Evolutionary conservation across 257 asterid species (phyloP), one percentile per base, ranked within the genome.

Genomic region (Orobanche coerulescens): DNA sequence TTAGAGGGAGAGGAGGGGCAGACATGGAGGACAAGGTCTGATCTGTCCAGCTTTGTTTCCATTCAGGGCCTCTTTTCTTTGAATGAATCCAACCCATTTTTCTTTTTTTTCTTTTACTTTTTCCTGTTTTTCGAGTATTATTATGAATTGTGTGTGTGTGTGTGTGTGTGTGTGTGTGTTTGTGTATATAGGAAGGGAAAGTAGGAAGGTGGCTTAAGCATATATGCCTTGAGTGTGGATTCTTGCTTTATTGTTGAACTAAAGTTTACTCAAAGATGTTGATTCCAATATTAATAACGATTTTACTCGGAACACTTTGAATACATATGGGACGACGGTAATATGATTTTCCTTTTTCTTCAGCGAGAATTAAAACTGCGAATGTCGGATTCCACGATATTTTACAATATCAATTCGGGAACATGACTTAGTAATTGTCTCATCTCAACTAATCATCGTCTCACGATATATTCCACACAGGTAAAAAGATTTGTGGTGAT

Each of bases 151-250:
- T 33, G 16, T 30, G 31, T 58, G 13, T 19, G 34, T 40, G 7
- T 24, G 30, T 19, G 34, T 40, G 7, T 24, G 30, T 64, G 51
- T 33, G 16, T 30, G 31, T 58, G 13, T 19, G 34, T 40, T 5
- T 24, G 30, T 7, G 52, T 19, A 51, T 70, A 61, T 62, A 71
- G 36, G 42, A 55, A 64, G 48, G 15, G 56, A 18, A 6, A 37
- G 42, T 52, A 44, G 37, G 46, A 42, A 75, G 67, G 70, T 62
- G 54, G 72, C 71, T 75, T 65, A 66, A 68, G 89, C 51, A 86
- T 79, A 83, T 83, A 80, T 86, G 62, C 89, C 70, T 82, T 67
- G 88, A 81, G 82, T 79, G 70, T 69, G 71, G 71, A 72, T 67
- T 75, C 79, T 31, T 47, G 65, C 73, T 71, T 80, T 80, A 48